phyloP scores from a whole-genome alignment of 2,329 filamentous ascomycete genomes.

The Penicillium hordei region DNA sequence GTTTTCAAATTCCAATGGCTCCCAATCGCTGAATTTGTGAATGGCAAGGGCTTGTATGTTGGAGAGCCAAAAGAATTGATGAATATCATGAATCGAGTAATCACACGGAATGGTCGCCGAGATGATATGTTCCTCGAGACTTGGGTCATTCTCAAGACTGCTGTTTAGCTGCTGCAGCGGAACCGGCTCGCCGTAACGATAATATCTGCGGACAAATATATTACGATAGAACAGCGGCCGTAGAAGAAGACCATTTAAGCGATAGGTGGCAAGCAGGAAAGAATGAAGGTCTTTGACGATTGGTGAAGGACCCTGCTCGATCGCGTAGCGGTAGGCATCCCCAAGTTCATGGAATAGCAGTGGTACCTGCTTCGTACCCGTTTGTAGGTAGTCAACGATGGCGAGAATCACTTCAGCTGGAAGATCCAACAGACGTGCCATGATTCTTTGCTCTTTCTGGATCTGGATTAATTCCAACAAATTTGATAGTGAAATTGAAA shows the following conservation, averaged over 20 bases:
- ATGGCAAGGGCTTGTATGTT: constrained; percentile 7
- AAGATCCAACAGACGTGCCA: constrained; percentile 10
- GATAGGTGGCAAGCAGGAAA: constrained; percentile 1
- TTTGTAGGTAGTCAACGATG: constrained; percentile 9
- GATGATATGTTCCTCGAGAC: constrained; percentile 2
- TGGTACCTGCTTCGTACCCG: neutral
- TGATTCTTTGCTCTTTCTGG: neutral
- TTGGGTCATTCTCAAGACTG: constrained; percentile 1
- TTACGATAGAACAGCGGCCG: constrained; percentile 8
- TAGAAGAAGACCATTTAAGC: constrained; percentile 1
- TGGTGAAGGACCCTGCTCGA: neutral
- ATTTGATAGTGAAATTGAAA: neutral
- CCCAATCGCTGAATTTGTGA: constrained; percentile 5
- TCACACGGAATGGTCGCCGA: constrained; percentile 7
- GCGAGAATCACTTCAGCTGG: constrained; percentile 8
- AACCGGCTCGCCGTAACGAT: neutral
- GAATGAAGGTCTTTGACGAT: constrained; percentile 7
- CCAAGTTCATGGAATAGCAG: constrained; percentile 3
- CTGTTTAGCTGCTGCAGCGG: constrained; percentile 2
- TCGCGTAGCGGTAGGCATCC: neutral
- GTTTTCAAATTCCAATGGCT: constrained; percentile 1
- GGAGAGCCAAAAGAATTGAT: constrained; percentile 1
- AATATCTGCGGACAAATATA: neutral
- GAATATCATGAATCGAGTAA: neutral
- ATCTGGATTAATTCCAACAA: neutral